phyloP scores from a whole-genome alignment of 768 basidiomycete genomes.

The Russula brevipes region DNA sequence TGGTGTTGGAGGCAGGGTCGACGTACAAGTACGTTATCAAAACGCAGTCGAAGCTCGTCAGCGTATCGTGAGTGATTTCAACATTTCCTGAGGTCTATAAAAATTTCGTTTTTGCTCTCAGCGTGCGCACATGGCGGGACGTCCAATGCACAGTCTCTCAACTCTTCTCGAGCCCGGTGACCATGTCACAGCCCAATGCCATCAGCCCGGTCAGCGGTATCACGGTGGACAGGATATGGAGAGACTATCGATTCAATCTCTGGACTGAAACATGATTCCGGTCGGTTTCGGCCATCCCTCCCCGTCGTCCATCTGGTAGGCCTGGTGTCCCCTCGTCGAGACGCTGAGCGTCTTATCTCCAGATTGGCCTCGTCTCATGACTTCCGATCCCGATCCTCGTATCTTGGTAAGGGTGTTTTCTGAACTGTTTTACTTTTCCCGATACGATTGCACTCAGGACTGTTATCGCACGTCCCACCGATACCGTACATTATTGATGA shows the following conservation, averaged over 20 bases:
- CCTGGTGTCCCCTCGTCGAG: background rate
- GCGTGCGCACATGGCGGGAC: constrained; percentile 64
- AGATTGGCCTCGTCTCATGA: background rate
- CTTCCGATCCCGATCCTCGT: background rate
- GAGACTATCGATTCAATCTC: constrained; percentile 59
- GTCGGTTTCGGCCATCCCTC: background rate
- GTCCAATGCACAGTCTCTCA: constrained; percentile 57
- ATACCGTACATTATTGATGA: constrained; percentile 21
- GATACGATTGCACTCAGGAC: constrained; percentile 17
- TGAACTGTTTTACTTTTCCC: constrained; percentile 6
- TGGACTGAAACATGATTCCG: constrained; percentile 35
- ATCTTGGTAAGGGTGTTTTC: constrained; percentile 16
- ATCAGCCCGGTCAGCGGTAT: constrained; percentile 46
- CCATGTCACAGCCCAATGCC: constrained; percentile 33
- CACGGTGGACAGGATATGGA: constrained; percentile 61
- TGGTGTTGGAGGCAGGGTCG: constrained; percentile 64
- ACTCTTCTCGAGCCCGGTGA: constrained; percentile 42
- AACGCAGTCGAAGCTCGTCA: constrained; percentile 56
- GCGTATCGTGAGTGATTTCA: constrained; percentile 54
- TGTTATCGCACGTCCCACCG: constrained; percentile 16
- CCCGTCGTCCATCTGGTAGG: background rate
- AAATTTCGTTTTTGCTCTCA: constrained; percentile 27
- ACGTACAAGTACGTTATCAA: constrained; percentile 68
- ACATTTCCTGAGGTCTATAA: background rate
- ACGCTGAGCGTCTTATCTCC: constrained; percentile 9